These are phyloP conservation scores for Trichoderma atrobrunneum DNA, from an alignment of 2,329 filamentous ascomycete genomes.

Conservation along the genomic window DNA sequence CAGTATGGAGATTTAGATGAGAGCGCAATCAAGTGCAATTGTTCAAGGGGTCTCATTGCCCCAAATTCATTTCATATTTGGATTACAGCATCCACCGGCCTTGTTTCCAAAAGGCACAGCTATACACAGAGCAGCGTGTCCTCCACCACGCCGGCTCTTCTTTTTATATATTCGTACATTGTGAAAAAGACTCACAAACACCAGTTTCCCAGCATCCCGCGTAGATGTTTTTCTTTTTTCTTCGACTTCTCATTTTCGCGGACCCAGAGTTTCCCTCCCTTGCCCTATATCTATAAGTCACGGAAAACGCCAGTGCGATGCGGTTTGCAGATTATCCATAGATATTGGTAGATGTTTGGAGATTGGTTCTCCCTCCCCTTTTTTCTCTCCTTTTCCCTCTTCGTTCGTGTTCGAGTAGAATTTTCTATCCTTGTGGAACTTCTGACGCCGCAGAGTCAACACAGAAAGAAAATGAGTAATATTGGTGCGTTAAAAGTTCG, in stretches of 20 bases:
- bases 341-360: slow-evolving; percentile 12
- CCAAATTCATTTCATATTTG: background rate
- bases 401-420: slow-evolving; percentile 19
- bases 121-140: slow-evolving; percentile 6
- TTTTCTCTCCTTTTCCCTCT: background rate
- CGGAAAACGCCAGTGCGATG: slow-evolving; percentile 35
- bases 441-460: background rate
- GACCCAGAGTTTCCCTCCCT: slow-evolving; percentile 17
- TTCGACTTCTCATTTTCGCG: background rate
- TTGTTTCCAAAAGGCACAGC: slow-evolving; percentile 8
- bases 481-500: slow-evolving; percentile 13
- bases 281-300: slow-evolving; percentile 31
- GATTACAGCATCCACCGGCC: background rate
- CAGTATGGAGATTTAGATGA: background rate
- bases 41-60: background rate
- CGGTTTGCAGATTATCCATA: slow-evolving; percentile 26
- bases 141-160: background rate
- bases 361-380: background rate
- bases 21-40: background rate
- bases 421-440: background rate
- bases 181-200: background rate
- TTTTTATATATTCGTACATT: slow-evolving; percentile 13
- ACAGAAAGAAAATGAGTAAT: background rate
- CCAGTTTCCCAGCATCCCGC: background rate
- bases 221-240: background rate